These are phyloP conservation scores for Hippophae gyantsensis DNA, from an alignment of 306 rosid species.

Conservation along the genomic window DNA sequence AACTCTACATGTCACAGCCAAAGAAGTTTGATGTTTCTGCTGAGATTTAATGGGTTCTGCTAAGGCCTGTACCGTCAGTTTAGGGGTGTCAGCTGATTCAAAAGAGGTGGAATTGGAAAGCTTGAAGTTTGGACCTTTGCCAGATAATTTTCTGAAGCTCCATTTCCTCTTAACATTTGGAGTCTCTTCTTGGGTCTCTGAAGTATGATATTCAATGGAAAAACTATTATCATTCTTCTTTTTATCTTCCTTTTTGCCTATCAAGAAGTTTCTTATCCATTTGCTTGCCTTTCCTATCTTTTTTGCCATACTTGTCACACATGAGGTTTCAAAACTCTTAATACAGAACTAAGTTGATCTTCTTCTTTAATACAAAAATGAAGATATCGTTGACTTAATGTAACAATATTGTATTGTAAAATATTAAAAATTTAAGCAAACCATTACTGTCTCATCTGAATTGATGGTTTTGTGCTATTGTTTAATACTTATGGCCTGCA, in stretches of 20 bases:
- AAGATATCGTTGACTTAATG: conserved; percentile 16
- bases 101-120: conserved; percentile 43
- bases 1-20: conserved; percentile 6
- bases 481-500: conserved; percentile 48
- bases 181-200: conserved; percentile 18
- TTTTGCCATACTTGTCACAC: background rate
- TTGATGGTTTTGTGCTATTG: conserved; percentile 18
- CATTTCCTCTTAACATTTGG: conserved; percentile 52
- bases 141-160: conserved; percentile 57
- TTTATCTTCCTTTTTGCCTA: conserved; percentile 51
- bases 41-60: conserved; percentile 15
- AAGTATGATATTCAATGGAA: conserved; percentile 13
- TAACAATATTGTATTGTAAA: conserved; percentile 8
- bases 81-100: conserved; percentile 32
- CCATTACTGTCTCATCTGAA: conserved; percentile 1
- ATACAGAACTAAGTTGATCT: background rate
- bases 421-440: conserved; percentile 3
- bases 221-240: conserved; percentile 26
- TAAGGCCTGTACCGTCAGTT: conserved; percentile 23
- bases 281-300: conserved; percentile 68
- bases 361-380: conserved; percentile 9
- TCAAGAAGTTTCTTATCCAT: conserved; percentile 65
- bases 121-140: conserved; percentile 29
- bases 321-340: background rate
- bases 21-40: conserved; percentile 15